Base-by-base conservation (phyloP, 1,139 yeast species). In the Yamadazyma sp. region DNA sequence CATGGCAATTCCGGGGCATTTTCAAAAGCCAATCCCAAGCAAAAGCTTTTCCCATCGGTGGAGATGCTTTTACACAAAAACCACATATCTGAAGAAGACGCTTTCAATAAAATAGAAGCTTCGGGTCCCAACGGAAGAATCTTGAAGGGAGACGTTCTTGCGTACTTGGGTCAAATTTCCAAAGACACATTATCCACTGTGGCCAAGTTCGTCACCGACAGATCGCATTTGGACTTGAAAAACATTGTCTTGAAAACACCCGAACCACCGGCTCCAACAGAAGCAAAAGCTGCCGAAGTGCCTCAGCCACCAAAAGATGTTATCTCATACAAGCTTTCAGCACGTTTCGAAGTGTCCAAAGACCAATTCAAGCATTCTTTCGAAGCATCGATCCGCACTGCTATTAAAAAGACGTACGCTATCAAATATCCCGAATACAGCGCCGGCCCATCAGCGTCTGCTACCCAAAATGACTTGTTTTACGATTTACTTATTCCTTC, bases 81-180 rank as follows among this genome's bases (percentile, higher is more conserved):
- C 54, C 62, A 73, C 39, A 79, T 92, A 44, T 73, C 90, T 2
- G 61, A 62, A 41, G 82, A 77, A 33, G 89, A 84, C 13, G 96
- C 96, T 0, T 49, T 86, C 23, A 57, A 64, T 14, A 78, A 82
- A 48, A 87, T 92, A 50, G 71, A 77, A 25, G 95, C 97, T 6
- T 75, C 96, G 1, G 98, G 97, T 11, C 95, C 95, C 26, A 74
- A 80, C 43, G 97, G 97, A 14, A 77, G 96, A 54, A 60, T 92
- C 35, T 71, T 89, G 48, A 86, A 86, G 66, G 97, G 97, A 45
- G 98, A 92, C 59, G 88, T 90, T 1, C 73, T 90, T 49, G 94
- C 95, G 1, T 81, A 78, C 56, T 59, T 90, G 41, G 97, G 97
- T 20, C 61, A 76, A 45, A 86, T 90, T 42, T 61, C 85, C 12